Base-by-base conservation (phyloP, 1,284 basidiomycete genomes). In the Pascua sp. region DNA sequence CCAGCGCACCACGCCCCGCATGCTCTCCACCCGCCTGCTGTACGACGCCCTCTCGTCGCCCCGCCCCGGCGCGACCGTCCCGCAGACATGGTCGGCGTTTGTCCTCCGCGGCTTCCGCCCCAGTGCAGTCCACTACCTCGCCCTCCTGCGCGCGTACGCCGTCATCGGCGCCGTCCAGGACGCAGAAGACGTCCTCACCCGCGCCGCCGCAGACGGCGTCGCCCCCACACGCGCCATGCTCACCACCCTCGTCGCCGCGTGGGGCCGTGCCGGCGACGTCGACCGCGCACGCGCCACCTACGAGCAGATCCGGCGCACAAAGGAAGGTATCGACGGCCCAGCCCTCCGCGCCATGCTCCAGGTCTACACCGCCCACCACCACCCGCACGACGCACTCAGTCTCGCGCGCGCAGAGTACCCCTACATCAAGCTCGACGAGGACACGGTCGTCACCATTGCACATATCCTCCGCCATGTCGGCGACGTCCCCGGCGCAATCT, bases 61-160 rank as follows among this genome's bases (percentile, higher is more conserved):
- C 18, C 55, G 60, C 37, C 60, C 68, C 8, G 64, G 64, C 24
- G 54, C 61, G 15, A 47, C 57, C 1, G 63, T 72, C 0, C 60
- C 51, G 18, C 36, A 49, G 44, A 61, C 60, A 5, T 77, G 72
- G 71, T 61, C 66, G 46, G 47, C 65, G 9, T 57, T 73, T 36
- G 55, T 72, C 37, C 59, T 62, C 13, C 56, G 67, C 42, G 75
- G 75, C 10, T 75, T 61, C 54, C 60, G 63, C 24, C 72, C 72
- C 5, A 56, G 61, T 15, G 47, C 61, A 12, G 45, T 50, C 10
- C 71, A 77, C 57, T 61, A 73, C 47, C 48, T 66, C 8, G 64
- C 69, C 7, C 60, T 77, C 4, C 63, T 77, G 53, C 49, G 62
- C 17, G 72, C 69, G 11, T 75, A 74, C 48, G 63, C 65, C 11